Evolutionary conservation across 2,329 filamentous ascomycete genomes (phyloP).

Genomic region (Sclerotiophoma versabilis): DNA sequence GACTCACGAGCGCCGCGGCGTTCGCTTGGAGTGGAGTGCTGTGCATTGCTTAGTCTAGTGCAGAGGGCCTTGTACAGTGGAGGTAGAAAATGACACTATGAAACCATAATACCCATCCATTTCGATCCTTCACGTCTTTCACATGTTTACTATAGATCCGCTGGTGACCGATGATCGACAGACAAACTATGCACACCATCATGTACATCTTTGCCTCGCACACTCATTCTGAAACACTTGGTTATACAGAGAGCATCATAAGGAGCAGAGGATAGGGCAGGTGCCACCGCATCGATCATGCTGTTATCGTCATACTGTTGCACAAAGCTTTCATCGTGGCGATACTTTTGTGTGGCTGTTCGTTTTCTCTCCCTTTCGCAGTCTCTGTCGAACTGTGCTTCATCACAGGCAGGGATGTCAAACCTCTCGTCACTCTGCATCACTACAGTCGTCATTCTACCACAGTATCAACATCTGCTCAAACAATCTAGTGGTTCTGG

Average conservation of each 20-base stretch:
- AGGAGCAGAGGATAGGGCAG: conserved; percentile 12
- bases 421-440: not conserved
- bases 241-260: conserved; percentile 6
- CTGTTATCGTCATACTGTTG: conserved; percentile 14
- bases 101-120: conserved; percentile 13
- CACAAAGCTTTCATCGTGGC: conserved; percentile 20
- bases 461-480: not conserved
- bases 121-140: conserved; percentile 1
- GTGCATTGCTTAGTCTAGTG: conserved; percentile 35
- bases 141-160: not conserved
- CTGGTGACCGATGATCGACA: not conserved
- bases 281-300: conserved; percentile 19
- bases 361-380: not conserved
- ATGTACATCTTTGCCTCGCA: not conserved
- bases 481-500: not conserved
- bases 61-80: conserved; percentile 35
- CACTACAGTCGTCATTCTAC: not conserved
- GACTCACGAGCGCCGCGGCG: conserved; percentile 19
- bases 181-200: not conserved
- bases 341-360: conserved; percentile 3
- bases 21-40: conserved; percentile 20
- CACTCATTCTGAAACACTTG: not conserved
- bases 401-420: not conserved
- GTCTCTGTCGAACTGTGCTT: not conserved
- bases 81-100: conserved; percentile 26